phyloP scores from a whole-genome alignment of 2,329 filamentous ascomycete genomes.

The Gremmenia infestans region DNA sequence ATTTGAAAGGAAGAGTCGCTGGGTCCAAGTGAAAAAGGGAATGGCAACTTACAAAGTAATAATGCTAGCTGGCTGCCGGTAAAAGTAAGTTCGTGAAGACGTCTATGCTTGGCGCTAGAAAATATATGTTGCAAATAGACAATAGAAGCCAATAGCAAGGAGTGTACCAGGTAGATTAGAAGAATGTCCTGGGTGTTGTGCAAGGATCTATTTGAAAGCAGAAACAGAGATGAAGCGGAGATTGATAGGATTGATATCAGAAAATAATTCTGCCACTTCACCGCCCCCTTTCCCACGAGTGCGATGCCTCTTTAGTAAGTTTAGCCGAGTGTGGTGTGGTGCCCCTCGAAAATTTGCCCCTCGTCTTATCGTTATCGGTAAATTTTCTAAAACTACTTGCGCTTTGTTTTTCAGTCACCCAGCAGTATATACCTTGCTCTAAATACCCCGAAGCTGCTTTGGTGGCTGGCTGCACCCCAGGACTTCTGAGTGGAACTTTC shows the following conservation, averaged over 20 bases:
- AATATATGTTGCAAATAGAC: not conserved
- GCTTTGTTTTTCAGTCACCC: too few species aligned
- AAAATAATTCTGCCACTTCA: not conserved
- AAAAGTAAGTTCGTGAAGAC: not conserved
- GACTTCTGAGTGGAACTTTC: too few species aligned
- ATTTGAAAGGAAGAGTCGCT: not conserved
- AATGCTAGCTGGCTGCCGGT: not conserved
- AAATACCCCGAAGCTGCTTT: too few species aligned
- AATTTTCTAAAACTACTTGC: constrained; percentile 3
- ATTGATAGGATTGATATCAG: not conserved
- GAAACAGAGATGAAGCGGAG: not conserved
- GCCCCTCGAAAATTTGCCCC: constrained; percentile 5
- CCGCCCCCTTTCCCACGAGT: not conserved
- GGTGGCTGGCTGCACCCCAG: too few species aligned
- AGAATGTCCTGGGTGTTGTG: not conserved
- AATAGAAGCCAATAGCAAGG: not conserved
- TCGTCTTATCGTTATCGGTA: constrained; percentile 4
- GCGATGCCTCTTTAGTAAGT: not conserved
- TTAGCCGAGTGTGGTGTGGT: not conserved
- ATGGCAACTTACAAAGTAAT: not conserved
- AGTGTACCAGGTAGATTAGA: not conserved
- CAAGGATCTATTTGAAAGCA: not conserved
- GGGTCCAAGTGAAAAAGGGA: not conserved
- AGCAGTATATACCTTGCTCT: too few species aligned
- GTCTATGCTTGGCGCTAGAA: not conserved